A percentile compares a stretch with the other conserved stretches of the same genome.
These are phyloP conservation scores for Aspergillus cristatus DNA, from an alignment of 495 filamentous ascomycete genomes.

Conservation along the genomic window DNA sequence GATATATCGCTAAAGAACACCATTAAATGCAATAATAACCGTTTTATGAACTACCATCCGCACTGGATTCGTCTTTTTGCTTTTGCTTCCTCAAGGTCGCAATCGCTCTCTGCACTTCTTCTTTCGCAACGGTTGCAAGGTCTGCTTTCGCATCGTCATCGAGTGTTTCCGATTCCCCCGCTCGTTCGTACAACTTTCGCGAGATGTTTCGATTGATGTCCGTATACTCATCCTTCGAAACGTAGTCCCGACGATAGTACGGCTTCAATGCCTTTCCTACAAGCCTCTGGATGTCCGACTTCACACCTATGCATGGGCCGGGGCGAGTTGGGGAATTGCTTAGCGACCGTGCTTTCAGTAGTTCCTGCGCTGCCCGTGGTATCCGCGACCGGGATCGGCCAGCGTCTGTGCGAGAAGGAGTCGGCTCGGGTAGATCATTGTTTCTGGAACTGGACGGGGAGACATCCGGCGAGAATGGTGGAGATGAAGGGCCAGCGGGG, in stretches of 20 bases:
- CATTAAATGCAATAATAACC: slow-evolving; percentile 4
- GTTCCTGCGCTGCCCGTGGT: slow-evolving; percentile 24
- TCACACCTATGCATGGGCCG: slow-evolving; percentile 58
- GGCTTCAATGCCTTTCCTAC: slow-evolving; percentile 70
- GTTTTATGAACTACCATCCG: slow-evolving; percentile 5
- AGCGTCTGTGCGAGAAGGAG: slow-evolving; percentile 3
- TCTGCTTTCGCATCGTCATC: slow-evolving; percentile 47
- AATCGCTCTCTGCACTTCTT: slow-evolving; percentile 66
- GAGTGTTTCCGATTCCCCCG: slow-evolving; percentile 50
- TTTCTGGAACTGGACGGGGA: slow-evolving; percentile 24
- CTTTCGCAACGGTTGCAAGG: slow-evolving; percentile 60
- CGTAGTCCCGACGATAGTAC: slow-evolving; percentile 55
- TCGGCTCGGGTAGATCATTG: slow-evolving; percentile 7
- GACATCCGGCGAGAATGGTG: slow-evolving; percentile 44
- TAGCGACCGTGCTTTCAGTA: slow-evolving; percentile 30
- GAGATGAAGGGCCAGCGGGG: slow-evolving; percentile 51
- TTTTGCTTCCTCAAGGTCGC: slow-evolving; percentile 18
- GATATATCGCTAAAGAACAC: neutral
- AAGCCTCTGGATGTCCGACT: slow-evolving; percentile 72
- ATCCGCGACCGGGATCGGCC: slow-evolving; percentile 17
- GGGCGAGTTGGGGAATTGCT: slow-evolving; percentile 48
- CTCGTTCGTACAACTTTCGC: slow-evolving; percentile 73
- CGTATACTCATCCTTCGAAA: slow-evolving; percentile 78
- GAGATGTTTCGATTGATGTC: slow-evolving; percentile 80
- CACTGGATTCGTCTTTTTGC: slow-evolving; percentile 10